Base-by-base conservation (phyloP, 108 stramenopile genomes). In the Bacterosira constricta region DNA sequence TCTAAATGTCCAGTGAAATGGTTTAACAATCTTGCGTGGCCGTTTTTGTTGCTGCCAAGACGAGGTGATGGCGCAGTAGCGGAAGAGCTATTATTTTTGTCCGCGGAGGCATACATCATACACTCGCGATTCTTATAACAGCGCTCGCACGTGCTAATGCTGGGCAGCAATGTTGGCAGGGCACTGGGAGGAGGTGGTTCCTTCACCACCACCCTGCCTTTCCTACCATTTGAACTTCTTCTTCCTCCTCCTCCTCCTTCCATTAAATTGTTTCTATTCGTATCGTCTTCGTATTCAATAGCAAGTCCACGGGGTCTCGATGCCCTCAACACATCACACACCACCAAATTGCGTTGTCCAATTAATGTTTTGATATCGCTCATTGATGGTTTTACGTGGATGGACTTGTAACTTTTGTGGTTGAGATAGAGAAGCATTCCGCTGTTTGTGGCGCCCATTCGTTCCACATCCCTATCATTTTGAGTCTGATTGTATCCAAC, bases 371-470 rank as follows among this genome's bases (percentile, higher is more conserved):
- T 95, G 5, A 88, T 25, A 32, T 93, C 90, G 32, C 62, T 49
- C 9, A 93, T 34, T 6, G 67, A 50, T 7, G 94, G 94, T 27
- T 84, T 70, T 10, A 90, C 87, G 39, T 90, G 89, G 8, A 66
- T 46, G 8, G 90, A 85, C 35, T 66, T 44, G 32, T 71, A 58
- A 37, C 59, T 44, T 47, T 95, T 65, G 11, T 87, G 70, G 65
- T 95, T 95, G 41, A 95, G 63, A 66, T 95, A 95, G 15, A 93
- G 64, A 27, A 93, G 63, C 60, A 92, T 65, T 20, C 94, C 94
- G 20, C 88, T 81, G 39, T 72, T 53, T 13, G 84, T 77, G 29
- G 86, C 82, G 17, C 80, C 75, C 18, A 53, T 52, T 61, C 47
- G 71, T 20, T 31, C 38, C 29, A 9, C 39, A 32, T 59, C 30